These are phyloP conservation scores for Nicotiana rustica DNA, from an alignment of 305 asterid species.

Conservation along the genomic window DNA sequence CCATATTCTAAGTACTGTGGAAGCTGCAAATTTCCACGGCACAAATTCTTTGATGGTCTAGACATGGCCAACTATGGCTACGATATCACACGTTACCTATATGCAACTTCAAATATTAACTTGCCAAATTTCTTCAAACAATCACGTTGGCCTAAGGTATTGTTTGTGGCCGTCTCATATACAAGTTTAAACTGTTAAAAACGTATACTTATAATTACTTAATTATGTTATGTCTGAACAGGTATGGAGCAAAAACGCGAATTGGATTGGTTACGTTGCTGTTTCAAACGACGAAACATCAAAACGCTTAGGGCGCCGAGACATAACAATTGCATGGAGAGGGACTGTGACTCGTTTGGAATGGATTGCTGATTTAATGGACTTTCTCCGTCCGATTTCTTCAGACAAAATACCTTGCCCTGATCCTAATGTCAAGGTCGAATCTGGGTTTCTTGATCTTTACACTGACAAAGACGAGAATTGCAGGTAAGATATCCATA, in stretches of 20 bases:
- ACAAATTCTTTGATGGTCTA: slow-evolving; percentile 36
- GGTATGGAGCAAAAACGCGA: slow-evolving; percentile 26
- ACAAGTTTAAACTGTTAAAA: slow-evolving; percentile 32
- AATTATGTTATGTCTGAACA: not conserved
- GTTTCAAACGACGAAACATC: slow-evolving; percentile 42
- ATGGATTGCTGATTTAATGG: slow-evolving; percentile 43
- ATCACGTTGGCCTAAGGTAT: slow-evolving; percentile 36
- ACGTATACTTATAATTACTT: not conserved
- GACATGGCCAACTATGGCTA: slow-evolving; percentile 52
- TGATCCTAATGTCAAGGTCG: slow-evolving; percentile 39
- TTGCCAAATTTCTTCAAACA: slow-evolving; percentile 36
- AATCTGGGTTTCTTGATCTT: slow-evolving; percentile 42
- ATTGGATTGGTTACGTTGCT: slow-evolving; percentile 47
- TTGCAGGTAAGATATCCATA: not conserved
- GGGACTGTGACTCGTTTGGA: slow-evolving; percentile 43
- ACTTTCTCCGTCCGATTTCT: slow-evolving; percentile 31
- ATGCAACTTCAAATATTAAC: slow-evolving; percentile 58
- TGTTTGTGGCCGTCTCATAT: slow-evolving; percentile 44
- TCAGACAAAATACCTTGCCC: slow-evolving; percentile 32
- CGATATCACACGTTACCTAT: slow-evolving; percentile 52
- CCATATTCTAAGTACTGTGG: slow-evolving; percentile 54
- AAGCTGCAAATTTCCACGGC: slow-evolving; percentile 43
- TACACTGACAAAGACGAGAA: slow-evolving; percentile 32
- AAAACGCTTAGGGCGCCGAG: slow-evolving; percentile 31
- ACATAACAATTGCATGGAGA: slow-evolving; percentile 43